Evolutionary conservation across 2,329 filamentous ascomycete genomes (phyloP), one percentile per base, ranked within the genome.

Genomic region (Aschersonia sp.): DNA sequence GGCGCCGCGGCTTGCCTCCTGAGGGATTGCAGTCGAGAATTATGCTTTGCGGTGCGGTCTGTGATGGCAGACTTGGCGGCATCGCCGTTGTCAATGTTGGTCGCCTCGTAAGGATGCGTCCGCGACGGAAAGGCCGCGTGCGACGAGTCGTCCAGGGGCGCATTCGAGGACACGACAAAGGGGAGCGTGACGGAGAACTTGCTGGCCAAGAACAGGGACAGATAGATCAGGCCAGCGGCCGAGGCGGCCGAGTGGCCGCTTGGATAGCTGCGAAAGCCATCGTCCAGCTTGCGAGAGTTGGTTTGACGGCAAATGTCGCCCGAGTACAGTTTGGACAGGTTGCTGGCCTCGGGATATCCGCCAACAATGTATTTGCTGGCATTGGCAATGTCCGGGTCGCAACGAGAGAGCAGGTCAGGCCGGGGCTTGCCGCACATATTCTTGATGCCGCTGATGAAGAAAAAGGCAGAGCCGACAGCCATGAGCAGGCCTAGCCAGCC

Each of bases 391-490:
- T 95, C 84, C 3, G 89, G 87, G 46, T 83, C 60, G 64, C 90
- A 97, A 43, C 87, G 77, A 2, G 75, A 74, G 41, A 97, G 77
- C 37, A 95, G 69, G 64, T 97, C 90, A 4, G 90, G 90, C 6
- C 90, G 78, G 32, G 79, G 79, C 53, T 80, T 76, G 53, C 79
- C 79, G 51, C 78, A 80, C 44, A 80, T 67, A 58, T 83, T 87
- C 73, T 95, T 95, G 72, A 94, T 79, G 45, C 83, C 85, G 56
- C 87, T 81, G 1, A 88, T 90, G 56, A 94, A 79, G 63, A 92
- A 79, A 69, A 84, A 94, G 5, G 84, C 76, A 2, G 77, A 71
- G 2, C 81, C 79, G 8, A 87, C 69, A 3, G 84, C 79, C 14
- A 95, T 70, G 1, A 73, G 85, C 3, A 95, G 72, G 0, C 89